Conservation (phyloP, 2,329 filamentous ascomycete genomes). For the Pyrenochaeta sp. region DNA sequence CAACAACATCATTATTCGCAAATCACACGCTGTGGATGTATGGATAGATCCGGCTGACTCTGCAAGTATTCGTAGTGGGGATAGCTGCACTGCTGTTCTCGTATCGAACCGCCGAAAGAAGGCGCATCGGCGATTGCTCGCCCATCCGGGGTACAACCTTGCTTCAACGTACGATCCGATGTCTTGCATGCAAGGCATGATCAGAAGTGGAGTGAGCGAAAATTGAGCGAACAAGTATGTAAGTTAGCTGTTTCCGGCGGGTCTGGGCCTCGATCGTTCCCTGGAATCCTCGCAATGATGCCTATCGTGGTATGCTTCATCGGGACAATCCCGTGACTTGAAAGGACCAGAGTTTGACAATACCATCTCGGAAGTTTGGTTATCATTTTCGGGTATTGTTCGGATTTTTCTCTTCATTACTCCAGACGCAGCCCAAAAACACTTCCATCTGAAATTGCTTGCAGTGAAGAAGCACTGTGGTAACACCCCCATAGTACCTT, state of each 20-base stretch:
- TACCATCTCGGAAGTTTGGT: background rate
- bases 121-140: conserved; percentile 23
- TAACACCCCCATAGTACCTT: too few relatives aligned
- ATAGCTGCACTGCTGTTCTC: background rate
- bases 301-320: conserved; percentile 10
- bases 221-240: background rate
- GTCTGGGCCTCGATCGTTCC: background rate
- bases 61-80: background rate
- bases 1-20: too few relatives aligned
- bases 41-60: too few relatives aligned
- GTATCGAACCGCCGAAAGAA: background rate
- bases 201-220: conserved; percentile 6
- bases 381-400: background rate
- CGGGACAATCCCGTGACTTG: background rate
- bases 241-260: background rate
- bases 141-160: conserved; percentile 18
- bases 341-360: background rate
- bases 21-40: too few relatives aligned
- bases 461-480: too few relatives aligned
- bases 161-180: conserved; percentile 4
- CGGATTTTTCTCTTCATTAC: background rate
- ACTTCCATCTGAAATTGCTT: too few relatives aligned
- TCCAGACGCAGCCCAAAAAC: too few relatives aligned
- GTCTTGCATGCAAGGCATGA: conserved; percentile 13
- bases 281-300: background rate